Evolutionary conservation across 805 yeast species (phyloP).

Genomic region (Saturnispora quitensis): DNA sequence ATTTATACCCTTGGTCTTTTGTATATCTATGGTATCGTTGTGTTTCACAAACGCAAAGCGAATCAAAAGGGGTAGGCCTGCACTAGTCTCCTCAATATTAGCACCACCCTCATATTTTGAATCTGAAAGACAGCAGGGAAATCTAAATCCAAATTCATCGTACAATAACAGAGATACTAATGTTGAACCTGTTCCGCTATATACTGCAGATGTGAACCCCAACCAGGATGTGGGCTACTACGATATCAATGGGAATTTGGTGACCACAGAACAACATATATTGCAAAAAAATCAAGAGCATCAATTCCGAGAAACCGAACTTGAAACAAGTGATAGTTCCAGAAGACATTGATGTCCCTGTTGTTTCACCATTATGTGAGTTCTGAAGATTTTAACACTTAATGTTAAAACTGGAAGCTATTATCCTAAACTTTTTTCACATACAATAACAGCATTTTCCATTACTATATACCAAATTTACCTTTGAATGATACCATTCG

Average conservation of each 20-base stretch:
- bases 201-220: conserved; percentile 58
- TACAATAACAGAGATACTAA: conserved; percentile 20
- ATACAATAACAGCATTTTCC: neutral
- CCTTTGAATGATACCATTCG: neutral
- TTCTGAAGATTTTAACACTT: neutral
- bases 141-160: conserved; percentile 20
- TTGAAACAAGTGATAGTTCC: neutral
- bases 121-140: conserved; percentile 23
- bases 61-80: conserved; percentile 41
- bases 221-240: conserved; percentile 68
- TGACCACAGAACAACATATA: conserved; percentile 15
- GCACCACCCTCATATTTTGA: conserved; percentile 67
- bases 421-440: neutral
- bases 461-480: neutral
- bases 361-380: neutral
- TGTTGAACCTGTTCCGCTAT: conserved; percentile 44
- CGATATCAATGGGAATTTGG: conserved; percentile 49
- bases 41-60: conserved; percentile 48
- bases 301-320: neutral
- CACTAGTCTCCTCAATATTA: conserved; percentile 48
- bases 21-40: conserved; percentile 30
- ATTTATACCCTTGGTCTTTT: conserved; percentile 42
- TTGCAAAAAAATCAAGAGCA: neutral
- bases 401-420: neutral
- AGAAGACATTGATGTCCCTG: neutral